Conservation (phyloP, 1,284 basidiomycete genomes). For the Trichosporon asahii region DNA sequence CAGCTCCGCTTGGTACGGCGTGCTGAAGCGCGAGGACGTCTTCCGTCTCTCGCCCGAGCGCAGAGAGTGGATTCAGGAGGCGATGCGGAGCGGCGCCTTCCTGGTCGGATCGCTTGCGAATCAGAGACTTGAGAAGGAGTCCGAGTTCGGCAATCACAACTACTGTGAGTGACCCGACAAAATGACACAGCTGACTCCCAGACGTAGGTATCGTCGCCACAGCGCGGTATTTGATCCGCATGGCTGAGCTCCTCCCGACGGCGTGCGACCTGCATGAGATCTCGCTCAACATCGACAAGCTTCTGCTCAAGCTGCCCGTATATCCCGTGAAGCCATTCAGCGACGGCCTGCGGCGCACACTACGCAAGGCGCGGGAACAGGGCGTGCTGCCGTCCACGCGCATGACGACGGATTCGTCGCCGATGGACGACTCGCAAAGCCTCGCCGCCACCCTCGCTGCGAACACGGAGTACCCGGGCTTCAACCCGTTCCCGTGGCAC, state of each 20-base stretch:
- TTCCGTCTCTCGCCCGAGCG: slow-evolving; percentile 17
- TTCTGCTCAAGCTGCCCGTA: slow-evolving; percentile 22
- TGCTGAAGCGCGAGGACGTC: slow-evolving; percentile 18
- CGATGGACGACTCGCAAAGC: slow-evolving; percentile 6
- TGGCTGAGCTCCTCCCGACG: slow-evolving; percentile 23
- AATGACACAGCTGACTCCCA: slow-evolving; percentile 3
- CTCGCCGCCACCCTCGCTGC: slow-evolving; percentile 7
- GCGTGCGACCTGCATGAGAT: slow-evolving; percentile 20
- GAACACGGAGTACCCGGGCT: slow-evolving; percentile 12
- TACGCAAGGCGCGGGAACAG: slow-evolving; percentile 19
- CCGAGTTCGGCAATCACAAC: slow-evolving; percentile 26
- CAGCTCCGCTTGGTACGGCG: slow-evolving; percentile 21
- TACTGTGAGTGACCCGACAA: slow-evolving; percentile 12
- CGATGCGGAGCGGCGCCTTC: slow-evolving; percentile 18
- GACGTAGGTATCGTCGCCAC: slow-evolving; percentile 26
- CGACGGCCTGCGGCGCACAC: slow-evolving; percentile 21
- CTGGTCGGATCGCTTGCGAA: slow-evolving; percentile 17
- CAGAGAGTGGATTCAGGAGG: slow-evolving; percentile 17
- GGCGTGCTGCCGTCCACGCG: slow-evolving; percentile 19
- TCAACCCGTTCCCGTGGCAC: slow-evolving; percentile 26
- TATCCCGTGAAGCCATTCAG: slow-evolving; percentile 15
- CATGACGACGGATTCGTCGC: slow-evolving; percentile 14
- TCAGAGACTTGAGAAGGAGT: slow-evolving; percentile 23
- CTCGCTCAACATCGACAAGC: slow-evolving; percentile 24
- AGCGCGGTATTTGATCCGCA: slow-evolving; percentile 26